These are phyloP conservation scores for Acidomyces sp. DNA, from an alignment of 495 filamentous ascomycete species.

Conservation along the genomic window DNA sequence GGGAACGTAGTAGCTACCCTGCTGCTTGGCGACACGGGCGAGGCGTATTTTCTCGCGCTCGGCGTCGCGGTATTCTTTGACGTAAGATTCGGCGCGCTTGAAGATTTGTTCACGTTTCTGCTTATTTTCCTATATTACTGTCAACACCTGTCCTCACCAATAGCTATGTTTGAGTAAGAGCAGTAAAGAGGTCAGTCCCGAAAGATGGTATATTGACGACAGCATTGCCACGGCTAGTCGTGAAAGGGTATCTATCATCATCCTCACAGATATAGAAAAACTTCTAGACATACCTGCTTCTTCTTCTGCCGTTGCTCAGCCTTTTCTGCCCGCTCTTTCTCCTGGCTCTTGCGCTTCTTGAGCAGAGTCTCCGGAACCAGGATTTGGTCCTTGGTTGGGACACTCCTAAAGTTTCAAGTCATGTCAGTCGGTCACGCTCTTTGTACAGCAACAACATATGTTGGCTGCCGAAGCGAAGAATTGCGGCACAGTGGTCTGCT, in stretches of 20 bases:
- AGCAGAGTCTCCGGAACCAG: slow-evolving; percentile 95
- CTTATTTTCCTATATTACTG: slow-evolving; percentile 63
- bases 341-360: slow-evolving; percentile 99
- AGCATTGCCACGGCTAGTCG: slow-evolving; percentile 93
- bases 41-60: slow-evolving; percentile 99
- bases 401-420: slow-evolving; percentile 52
- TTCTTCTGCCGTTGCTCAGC: slow-evolving; percentile 66
- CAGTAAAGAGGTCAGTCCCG: slow-evolving; percentile 67
- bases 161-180: slow-evolving; percentile 21
- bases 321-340: slow-evolving; percentile 87
- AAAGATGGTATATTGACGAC: slow-evolving; percentile 99
- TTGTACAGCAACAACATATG: slow-evolving; percentile 38
- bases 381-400: slow-evolving; percentile 81
- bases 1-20: slow-evolving; percentile 84
- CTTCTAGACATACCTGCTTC: slow-evolving; percentile 62
- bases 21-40: slow-evolving; percentile 70
- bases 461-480: slow-evolving; percentile 62
- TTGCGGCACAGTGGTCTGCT: slow-evolving; percentile 55
- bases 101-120: slow-evolving; percentile 95
- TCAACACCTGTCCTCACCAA: slow-evolving; percentile 21
- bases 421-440: slow-evolving; percentile 64
- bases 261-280: slow-evolving; percentile 15
- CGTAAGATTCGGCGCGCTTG: slow-evolving; percentile 99
- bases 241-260: slow-evolving; percentile 71
- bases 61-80: slow-evolving; percentile 94